phyloP scores from a whole-genome alignment of 441 rosid species.

The Populus hybrid region DNA sequence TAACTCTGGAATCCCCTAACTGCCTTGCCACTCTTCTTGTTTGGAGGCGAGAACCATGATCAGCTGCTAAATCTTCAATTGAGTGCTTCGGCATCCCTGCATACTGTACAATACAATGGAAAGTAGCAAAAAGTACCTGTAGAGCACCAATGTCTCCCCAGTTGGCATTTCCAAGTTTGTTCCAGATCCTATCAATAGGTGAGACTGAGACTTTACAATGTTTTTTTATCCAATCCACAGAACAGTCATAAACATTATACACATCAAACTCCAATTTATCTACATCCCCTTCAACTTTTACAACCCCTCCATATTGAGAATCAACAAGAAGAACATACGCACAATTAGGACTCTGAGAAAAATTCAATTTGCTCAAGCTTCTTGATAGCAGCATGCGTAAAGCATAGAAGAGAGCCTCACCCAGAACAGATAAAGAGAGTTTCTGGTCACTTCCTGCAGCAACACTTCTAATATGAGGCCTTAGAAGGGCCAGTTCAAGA shows the following conservation, averaged over 20 bases:
- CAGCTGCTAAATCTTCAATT: conserved; percentile 90
- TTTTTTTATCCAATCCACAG: conserved; percentile 67
- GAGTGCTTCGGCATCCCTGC: conserved; percentile 81
- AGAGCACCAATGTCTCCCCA: conserved; percentile 96
- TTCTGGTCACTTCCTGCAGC: conserved; percentile 40
- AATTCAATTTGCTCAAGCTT: conserved; percentile 55
- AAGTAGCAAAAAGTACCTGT: conserved; percentile 84
- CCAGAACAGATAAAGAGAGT: conserved; percentile 53
- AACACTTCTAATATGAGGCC: conserved; percentile 55
- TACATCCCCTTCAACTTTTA: conserved; percentile 88
- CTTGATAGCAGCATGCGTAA: conserved; percentile 73
- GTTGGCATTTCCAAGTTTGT: conserved; percentile 92
- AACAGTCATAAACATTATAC: conserved; percentile 64
- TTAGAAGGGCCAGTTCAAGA: conserved; percentile 75
- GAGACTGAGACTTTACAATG: conserved; percentile 68
- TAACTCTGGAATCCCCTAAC: conserved; percentile 52
- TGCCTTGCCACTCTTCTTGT: conserved; percentile 80
- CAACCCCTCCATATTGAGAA: conserved; percentile 79
- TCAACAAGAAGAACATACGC: conserved; percentile 79
- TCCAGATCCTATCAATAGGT: conserved; percentile 85
- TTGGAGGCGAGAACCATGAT: conserved; percentile 86
- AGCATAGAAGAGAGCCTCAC: conserved; percentile 84
- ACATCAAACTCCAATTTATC: conserved; percentile 72
- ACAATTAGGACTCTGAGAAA: conserved; percentile 48
- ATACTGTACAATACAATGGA: conserved; percentile 70